Base-by-base conservation (phyloP, 1,284 basidiomycete species). In the Apiotrichum akiyoshidainum region DNA sequence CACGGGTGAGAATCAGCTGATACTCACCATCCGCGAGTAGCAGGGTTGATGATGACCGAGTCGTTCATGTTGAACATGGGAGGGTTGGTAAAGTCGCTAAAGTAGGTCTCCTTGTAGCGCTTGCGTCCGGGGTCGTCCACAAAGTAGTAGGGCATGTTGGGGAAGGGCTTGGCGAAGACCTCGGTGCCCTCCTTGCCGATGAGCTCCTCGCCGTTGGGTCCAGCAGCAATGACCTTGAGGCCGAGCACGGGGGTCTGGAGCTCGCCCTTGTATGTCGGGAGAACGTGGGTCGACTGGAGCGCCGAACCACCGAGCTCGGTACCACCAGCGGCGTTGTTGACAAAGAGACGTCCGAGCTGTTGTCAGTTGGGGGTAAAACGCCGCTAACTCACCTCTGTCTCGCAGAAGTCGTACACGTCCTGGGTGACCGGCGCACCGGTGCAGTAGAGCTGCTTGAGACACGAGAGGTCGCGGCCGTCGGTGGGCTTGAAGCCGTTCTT, bases 71-170 rank as follows among this genome's bases (percentile, higher is more conserved):
- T 63, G 50, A 63, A 59, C 61, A 63, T 63, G 19, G 61, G 61
- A 33, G 61, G 61, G 53, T 60, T 53, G 46, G 42, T 33, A 54
- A 63, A 75, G 33, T 73, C 69, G 12, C 49, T 55, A 57, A 73
- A 75, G 63, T 75, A 76, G 2, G 73, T 68, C 40, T 76, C 73
- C 58, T 70, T 64, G 59, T 72, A 73, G 47, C 70, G 68, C 55
- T 68, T 66, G 61, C 72, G 59, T 42, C 69, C 59, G 22, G 65
- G 65, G 46, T 69, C 61, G 54, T 70, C 59, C 45, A 55, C 55
- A 52, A 67, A 61, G 58, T 63, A 57, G 61, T 68, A 57, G 8
- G 73, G 73, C 61, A 74, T 73, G 37, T 73, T 75, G 2, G 73
- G 69, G 58, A 75, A 75, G 4, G 73, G 71, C 50, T 64, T 65